Percentiles rank a stretch among this genome's conserved stretches.
Conservation (phyloP, 2,329 filamentous ascomycete genomes). For the Trichoderma brevicompactum region DNA sequence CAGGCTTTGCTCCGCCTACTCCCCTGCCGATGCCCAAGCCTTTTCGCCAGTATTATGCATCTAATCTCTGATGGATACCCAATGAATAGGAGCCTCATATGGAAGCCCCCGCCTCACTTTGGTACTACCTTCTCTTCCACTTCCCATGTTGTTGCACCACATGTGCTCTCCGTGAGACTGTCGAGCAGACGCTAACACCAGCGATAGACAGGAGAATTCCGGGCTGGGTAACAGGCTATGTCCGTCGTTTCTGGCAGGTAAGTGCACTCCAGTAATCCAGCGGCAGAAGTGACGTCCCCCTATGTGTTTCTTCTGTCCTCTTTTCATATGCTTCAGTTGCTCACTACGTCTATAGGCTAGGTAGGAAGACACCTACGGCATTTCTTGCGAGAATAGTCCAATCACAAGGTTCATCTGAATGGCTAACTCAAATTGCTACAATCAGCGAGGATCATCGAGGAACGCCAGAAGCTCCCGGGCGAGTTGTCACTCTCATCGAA, state of each 20-base stretch:
- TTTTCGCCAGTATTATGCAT: neutral
- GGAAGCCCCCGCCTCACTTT: constrained; percentile 96
- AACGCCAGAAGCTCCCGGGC: constrained; percentile 82
- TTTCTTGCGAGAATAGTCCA: neutral
- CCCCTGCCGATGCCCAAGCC: constrained; percentile 14
- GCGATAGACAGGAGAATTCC: constrained; percentile 76
- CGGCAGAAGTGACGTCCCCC: neutral
- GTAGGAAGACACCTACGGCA: constrained; percentile 33
- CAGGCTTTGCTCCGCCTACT: constrained; percentile 6
- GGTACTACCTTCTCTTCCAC: constrained; percentile 60
- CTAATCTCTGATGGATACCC: constrained; percentile 19
- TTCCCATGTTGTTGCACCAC: neutral
- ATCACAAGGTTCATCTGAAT: neutral
- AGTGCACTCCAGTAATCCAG: neutral
- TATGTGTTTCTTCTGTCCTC: constrained; percentile 39
- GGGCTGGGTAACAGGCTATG: constrained; percentile 91
- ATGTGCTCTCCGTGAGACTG: neutral
- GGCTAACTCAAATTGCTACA: neutral
- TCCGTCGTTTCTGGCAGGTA: constrained; percentile 98
- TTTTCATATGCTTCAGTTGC: neutral
- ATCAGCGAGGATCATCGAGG: constrained; percentile 90
- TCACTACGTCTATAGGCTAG: constrained; percentile 39
- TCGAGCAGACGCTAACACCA: neutral
- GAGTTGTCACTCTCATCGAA: constrained; percentile 92
- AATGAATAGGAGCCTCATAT: constrained; percentile 76